Evolutionary conservation across 1,139 yeast genomes (phyloP).

Genomic region (Candida freyschussii): DNA sequence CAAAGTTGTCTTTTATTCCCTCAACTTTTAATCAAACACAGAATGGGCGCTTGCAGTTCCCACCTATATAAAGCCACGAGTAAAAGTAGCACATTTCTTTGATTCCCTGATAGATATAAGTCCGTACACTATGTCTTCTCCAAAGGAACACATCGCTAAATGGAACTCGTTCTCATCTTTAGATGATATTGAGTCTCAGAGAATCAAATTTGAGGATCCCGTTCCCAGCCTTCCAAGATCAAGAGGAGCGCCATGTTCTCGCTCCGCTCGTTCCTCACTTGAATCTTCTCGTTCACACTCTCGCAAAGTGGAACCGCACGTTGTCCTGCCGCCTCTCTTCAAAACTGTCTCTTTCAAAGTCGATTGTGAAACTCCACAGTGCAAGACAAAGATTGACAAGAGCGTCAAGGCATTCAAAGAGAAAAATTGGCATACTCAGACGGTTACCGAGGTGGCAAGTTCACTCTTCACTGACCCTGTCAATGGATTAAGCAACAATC

Average conservation of each 20-base stretch:
- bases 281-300: constrained; percentile 10
- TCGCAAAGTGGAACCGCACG: constrained; percentile 29
- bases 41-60: no score
- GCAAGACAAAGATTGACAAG: constrained; percentile 9
- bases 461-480: constrained; percentile 10
- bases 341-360: constrained; percentile 37
- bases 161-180: background rate
- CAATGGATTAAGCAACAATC: constrained; percentile 14
- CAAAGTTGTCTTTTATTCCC: background rate
- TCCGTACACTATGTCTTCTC: background rate
- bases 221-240: background rate
- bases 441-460: constrained; percentile 13
- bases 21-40: no score
- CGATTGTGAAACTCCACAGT: constrained; percentile 14
- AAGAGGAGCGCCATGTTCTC: constrained; percentile 2
- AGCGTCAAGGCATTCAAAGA: constrained; percentile 14
- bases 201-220: constrained; percentile 1
- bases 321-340: constrained; percentile 35
- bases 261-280: constrained; percentile 6
- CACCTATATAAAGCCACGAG: no score
- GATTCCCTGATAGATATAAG: background rate
- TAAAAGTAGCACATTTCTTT: background rate
- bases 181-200: background rate
- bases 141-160: background rate
- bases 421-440: constrained; percentile 18